These are phyloP conservation scores for Leptographium galeiforme DNA, from an alignment of 2,329 filamentous ascomycete genomes.

Conservation along the genomic window DNA sequence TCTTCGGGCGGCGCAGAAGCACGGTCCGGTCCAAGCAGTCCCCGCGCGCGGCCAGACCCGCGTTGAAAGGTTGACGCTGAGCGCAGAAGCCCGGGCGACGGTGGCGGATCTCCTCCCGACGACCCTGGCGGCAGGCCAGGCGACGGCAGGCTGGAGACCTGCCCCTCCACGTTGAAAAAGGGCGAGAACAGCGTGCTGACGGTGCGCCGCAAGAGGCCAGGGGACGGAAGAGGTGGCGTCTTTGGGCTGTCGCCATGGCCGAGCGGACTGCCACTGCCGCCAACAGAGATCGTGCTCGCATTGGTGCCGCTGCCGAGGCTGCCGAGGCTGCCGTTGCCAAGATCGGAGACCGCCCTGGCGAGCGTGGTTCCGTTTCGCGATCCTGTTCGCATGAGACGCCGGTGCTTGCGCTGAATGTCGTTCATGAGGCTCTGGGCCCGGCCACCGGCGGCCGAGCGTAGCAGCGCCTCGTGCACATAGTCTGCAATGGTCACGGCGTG, in stretches of 20 bases:
- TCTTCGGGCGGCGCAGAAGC: conserved; percentile 54
- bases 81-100: conserved; percentile 21
- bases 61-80: conserved; percentile 18
- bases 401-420: conserved; percentile 48
- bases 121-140: conserved; percentile 2
- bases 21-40: conserved; percentile 22
- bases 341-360: not conserved
- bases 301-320: not conserved
- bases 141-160: not conserved
- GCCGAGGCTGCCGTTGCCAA: not conserved
- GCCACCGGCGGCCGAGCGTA: conserved; percentile 62
- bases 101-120: conserved; percentile 3
- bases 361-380: not conserved
- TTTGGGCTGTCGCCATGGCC: not conserved
- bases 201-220: conserved; percentile 47
- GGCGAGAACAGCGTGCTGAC: conserved; percentile 50
- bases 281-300: not conserved
- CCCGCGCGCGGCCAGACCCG: not conserved
- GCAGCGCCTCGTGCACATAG: conserved; percentile 63
- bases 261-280: not conserved
- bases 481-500: conserved; percentile 80
- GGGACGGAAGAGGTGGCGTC: conserved; percentile 35
- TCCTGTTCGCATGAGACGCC: conserved; percentile 25
- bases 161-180: conserved; percentile 33
- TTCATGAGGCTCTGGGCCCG: conserved; percentile 61